A percentile compares a stretch with the other conserved stretches of the same genome.
phyloP scores from a whole-genome alignment of 352 stramenopile genomes.

The Phytopythium litorale region DNA sequence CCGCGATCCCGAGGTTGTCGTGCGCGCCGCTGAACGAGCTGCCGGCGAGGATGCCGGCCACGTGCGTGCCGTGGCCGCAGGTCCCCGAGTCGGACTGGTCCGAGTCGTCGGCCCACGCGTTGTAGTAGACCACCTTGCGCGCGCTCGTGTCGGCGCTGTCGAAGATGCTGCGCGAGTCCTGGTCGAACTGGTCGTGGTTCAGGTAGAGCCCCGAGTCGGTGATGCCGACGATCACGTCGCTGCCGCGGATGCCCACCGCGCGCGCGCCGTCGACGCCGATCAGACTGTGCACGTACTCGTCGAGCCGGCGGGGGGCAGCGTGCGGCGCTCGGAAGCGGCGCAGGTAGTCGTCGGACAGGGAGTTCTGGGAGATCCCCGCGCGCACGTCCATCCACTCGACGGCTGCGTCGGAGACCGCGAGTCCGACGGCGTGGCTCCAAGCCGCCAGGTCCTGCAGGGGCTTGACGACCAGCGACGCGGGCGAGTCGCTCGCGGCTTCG shows the following conservation, averaged over 20 bases:
- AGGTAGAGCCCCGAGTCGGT: constrained; percentile 79
- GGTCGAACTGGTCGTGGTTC: constrained; percentile 80
- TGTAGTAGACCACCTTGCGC: constrained; percentile 79
- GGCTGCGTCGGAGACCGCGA: constrained; percentile 39
- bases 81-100: constrained; percentile 65
- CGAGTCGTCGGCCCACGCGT: constrained; percentile 58
- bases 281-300: constrained; percentile 54
- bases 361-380: constrained; percentile 28
- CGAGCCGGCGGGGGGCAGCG: constrained; percentile 36
- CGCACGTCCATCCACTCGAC: constrained; percentile 67
- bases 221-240: constrained; percentile 72
- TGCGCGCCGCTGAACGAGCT: constrained; percentile 61
- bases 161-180: constrained; percentile 51
- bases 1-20: constrained; percentile 66
- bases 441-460: constrained; percentile 43
- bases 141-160: constrained; percentile 29
- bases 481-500: constrained; percentile 18
- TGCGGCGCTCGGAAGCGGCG: not conserved
- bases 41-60: constrained; percentile 74
- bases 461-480: constrained; percentile 44
- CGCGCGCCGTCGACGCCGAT: constrained; percentile 63
- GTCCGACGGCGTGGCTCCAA: constrained; percentile 52
- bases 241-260: constrained; percentile 58
- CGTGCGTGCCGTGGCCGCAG: constrained; percentile 88
- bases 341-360: constrained; percentile 7